Base-by-base conservation (phyloP, 306 rosid species). In the Acacia acuminata region DNA sequence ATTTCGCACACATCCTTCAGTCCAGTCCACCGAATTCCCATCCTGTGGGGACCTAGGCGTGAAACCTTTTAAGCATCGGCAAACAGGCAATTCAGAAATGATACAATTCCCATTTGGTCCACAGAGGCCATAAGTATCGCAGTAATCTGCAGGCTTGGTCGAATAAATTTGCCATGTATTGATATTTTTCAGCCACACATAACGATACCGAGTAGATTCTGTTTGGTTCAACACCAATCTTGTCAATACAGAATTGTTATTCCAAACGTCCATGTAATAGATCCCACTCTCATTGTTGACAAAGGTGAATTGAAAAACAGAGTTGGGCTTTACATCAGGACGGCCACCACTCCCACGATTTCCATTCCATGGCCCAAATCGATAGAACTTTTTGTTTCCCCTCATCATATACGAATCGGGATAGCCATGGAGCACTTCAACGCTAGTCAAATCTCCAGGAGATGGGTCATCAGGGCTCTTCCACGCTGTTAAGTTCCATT, bases 51-150 rank as follows among this genome's bases (percentile, higher is more conserved):
- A 64, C 70, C 14, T 64, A 25, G 70, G 70, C 4, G 70, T 30
- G n/a, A 64, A 64, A 15, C 70, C 70, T 30, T 13, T 15, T 10
- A 64, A 30, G 38, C 70, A 64, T 64, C 16, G 42, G n/a, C 70
- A 64, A 3, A 15, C 20, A 0, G 70, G 70, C 8, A 19, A 27
- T 27, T 64, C 70, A 64, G 19, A 22, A 71, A 42, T 42, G 40
- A 42, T 44, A 25, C 76, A 71, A 20, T 71, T 71, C 58, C 76
- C 76, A 71, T 71, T 71, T 12, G 76, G 56, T 45, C 76, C 76
- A 71, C 53, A 71, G 6, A 40, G 53, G 10, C 55, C 55, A 71
- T 71, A 71, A 0, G 14, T 24, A 2, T 71, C 56, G 5, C 76
- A 71, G n/a, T 71, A 10, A 17, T 71, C 76, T 3, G 12, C 6